Conservation (phyloP, 129 eudicot species). For the Tagetes patula region DNA sequence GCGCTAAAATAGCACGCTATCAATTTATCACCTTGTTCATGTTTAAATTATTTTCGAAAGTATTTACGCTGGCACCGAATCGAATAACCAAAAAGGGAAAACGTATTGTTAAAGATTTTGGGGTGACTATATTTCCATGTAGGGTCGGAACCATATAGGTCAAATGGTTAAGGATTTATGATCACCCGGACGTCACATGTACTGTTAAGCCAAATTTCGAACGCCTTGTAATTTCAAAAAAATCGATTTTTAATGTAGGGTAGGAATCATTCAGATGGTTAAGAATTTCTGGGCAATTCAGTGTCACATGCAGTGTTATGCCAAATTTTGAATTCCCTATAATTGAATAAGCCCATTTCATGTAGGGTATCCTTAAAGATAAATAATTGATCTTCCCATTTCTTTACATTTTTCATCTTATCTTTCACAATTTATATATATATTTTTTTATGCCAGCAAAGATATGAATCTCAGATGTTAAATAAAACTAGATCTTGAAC, state of each 20-base stretch:
- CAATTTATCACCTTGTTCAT: neutral
- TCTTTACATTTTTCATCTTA: conserved; percentile 11
- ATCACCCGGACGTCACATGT: conserved; percentile 25
- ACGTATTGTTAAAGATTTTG: neutral
- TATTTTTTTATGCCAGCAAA: neutral
- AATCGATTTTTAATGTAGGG: conserved; percentile 25
- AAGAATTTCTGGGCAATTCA: conserved; percentile 20
- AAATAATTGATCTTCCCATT: conserved; percentile 10
- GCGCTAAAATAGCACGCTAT: neutral
- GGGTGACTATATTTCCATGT: conserved; percentile 25
- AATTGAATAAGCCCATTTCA: conserved; percentile 18
- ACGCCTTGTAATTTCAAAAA: conserved; percentile 23
- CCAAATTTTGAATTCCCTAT: conserved; percentile 23
- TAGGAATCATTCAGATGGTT: conserved; percentile 26
- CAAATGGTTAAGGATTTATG: conserved; percentile 21
- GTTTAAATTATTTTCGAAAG: neutral
- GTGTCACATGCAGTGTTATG: conserved; percentile 40
- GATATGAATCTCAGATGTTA: neutral
- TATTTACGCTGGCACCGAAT: neutral
- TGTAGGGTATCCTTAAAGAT: conserved; percentile 27
- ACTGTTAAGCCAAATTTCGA: conserved; percentile 30
- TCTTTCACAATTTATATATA: conserved; percentile 9
- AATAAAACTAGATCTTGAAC: neutral
- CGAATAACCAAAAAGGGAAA: conserved; percentile 20
- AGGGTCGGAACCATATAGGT: conserved; percentile 25